Conservation (phyloP, 495 filamentous ascomycete species). For the Xanthoparmelia taractica region DNA sequence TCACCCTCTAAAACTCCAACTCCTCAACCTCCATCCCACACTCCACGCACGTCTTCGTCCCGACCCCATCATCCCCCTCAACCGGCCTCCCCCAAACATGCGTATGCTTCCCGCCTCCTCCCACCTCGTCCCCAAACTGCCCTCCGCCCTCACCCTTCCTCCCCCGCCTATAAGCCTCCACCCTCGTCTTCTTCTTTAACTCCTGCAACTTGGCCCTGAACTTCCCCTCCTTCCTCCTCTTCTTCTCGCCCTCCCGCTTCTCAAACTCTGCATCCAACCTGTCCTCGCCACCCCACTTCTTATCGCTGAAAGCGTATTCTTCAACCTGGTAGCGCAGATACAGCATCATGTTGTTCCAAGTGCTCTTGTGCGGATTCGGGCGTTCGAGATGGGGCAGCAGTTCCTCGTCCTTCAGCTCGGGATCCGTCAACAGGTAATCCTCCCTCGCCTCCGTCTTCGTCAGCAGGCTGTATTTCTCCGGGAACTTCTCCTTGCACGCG, state of each 20-base stretch:
- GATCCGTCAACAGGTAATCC: slow-evolving; percentile 92
- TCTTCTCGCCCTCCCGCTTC: slow-evolving; percentile 70
- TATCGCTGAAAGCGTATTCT: slow-evolving; percentile 68
- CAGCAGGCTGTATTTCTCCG: slow-evolving; percentile 85
- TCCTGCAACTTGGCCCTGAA: slow-evolving; percentile 83
- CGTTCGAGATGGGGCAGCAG: slow-evolving; percentile 78
- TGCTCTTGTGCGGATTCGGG: slow-evolving; percentile 90
- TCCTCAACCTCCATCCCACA: slow-evolving; percentile 98
- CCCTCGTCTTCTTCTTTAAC: slow-evolving; percentile 85
- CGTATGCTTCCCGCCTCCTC: slow-evolving; percentile 62
- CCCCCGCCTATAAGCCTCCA: slow-evolving; percentile 76
- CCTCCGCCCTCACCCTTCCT: slow-evolving; percentile 43
- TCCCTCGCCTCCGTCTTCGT: slow-evolving; percentile 95
- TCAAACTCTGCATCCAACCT: slow-evolving; percentile 86
- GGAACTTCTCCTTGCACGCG: slow-evolving; percentile 74
- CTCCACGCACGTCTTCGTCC: slow-evolving; percentile 73
- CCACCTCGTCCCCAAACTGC: slow-evolving; percentile 70
- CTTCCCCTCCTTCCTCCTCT: slow-evolving; percentile 80
- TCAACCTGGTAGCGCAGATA: slow-evolving; percentile 92
- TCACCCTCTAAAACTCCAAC: slow-evolving; percentile 60
- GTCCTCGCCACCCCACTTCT: slow-evolving; percentile 81
- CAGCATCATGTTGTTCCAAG: slow-evolving; percentile 98
- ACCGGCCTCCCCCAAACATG: slow-evolving; percentile 86
- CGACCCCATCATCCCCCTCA: slow-evolving; percentile 71
- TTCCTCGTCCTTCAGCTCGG: slow-evolving; percentile 74